Percentiles rank a stretch among this genome's conserved stretches.
Conservation (phyloP, 2,329 filamentous ascomycete genomes). For the Zymoseptoria pseudotritici region DNA sequence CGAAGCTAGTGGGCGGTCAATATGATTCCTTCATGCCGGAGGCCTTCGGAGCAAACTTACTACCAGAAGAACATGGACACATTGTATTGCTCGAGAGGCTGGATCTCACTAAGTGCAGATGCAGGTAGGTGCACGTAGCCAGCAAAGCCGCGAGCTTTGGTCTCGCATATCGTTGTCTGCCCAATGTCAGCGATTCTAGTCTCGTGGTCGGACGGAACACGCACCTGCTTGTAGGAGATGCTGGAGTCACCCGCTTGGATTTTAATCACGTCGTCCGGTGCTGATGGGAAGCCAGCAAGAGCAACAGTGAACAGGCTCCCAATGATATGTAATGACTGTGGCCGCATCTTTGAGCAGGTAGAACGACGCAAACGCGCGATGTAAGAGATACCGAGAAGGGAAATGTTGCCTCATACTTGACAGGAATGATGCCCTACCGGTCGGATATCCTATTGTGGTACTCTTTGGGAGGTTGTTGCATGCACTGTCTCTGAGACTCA, state of each 20-base stretch:
- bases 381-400: neutral
- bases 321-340: neutral
- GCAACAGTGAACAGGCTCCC: slow-evolving; percentile 4
- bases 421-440: neutral
- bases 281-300: slow-evolving; percentile 11
- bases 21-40: neutral
- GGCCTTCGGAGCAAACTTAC: neutral
- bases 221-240: slow-evolving; percentile 21
- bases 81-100: slow-evolving; percentile 17
- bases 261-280: slow-evolving; percentile 7
- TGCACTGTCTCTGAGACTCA: neutral
- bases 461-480: neutral
- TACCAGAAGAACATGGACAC: slow-evolving; percentile 57
- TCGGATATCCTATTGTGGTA: neutral
- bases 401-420: neutral
- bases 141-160: slow-evolving; percentile 47
- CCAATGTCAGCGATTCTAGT: slow-evolving; percentile 1
- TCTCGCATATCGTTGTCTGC: slow-evolving; percentile 43
- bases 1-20: slow-evolving; percentile 32
- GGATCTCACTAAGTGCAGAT: slow-evolving; percentile 22
- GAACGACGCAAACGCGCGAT: neutral
- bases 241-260: slow-evolving; percentile 10
- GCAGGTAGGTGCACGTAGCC: slow-evolving; percentile 51
- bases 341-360: neutral
- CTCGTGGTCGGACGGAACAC: neutral